Base-by-base conservation (phyloP, 371 early-diverging fungal genomes). In the Mucor velutinosus region DNA sequence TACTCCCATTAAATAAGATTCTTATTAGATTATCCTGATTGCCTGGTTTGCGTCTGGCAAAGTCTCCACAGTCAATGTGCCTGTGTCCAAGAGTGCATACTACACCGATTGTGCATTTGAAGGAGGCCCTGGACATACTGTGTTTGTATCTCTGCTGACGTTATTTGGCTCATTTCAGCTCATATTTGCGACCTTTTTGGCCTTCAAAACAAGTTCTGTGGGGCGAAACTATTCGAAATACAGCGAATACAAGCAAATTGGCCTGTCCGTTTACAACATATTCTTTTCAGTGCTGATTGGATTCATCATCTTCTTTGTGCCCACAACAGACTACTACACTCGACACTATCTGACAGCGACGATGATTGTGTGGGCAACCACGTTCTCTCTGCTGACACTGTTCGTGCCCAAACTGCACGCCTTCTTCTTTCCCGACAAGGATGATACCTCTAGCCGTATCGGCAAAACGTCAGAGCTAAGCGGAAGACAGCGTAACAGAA, bases 191-290 rank as follows among this genome's bases (percentile, higher is more conserved):
- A 82, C 82, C 0, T 86, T 79, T 60, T 71, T 87, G 58, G 84
- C 85, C 10, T 81, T 86, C 75, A 86, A 76, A 71, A 86, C 84
- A 33, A 70, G 86, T n/a, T 69, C 80, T 10, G 79, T 87, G 14
- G 86, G 85, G 21, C 76, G 70, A 30, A 73, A 60, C 17, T 80
- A 83, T 19, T 76, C 86, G 27, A 87, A 83, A 67, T 85, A 86
- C 63, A 86, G 82, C 59, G 88, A 87, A 66, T 86, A 83, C 43
- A 82, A 83, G 15, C 86, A 87, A 47, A 86, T 87, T 17, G 86
- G 84, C 0, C 67, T 87, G 49, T 85, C 84, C 30, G 83, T 87
- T 10, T 87, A 87, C 63, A 87, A 87, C 53, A 87, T 87, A 4
- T 78, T 87, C n/a, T 79, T 87, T 61, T 84, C 82, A 0, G 82